Evolutionary conservation across 2,329 filamentous ascomycete genomes (phyloP), one percentile per base, ranked within the genome.

Genomic region (Alternaria ventricosa): DNA sequence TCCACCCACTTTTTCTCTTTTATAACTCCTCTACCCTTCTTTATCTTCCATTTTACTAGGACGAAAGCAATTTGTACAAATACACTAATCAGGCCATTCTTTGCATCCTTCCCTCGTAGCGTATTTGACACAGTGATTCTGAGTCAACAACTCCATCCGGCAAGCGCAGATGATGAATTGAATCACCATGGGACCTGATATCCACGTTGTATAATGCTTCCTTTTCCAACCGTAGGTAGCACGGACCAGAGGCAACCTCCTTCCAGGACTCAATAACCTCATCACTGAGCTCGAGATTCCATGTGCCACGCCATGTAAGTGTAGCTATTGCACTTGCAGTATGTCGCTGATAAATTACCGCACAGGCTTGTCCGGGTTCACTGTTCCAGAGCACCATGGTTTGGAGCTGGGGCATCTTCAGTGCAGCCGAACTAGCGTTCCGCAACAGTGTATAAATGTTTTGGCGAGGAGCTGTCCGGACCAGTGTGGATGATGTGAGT

Each of bases 331-430:
- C 50, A 60, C 57, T 67, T 60, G 57, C 57, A 67, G 36, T 66
- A 62, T 62, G 60, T 67, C 50, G 62, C 67, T 69, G 67, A 66
- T 66, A 67, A 59, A 69, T 67, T 54, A 69, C 63, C 60, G 62
- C 67, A 60, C 67, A 69, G 57, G 67, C 67, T 57, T 67, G 62
- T 64, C 63, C 46, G 57, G 59, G 62, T 62, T 64, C 67, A 64
- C 65, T 67, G 65, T 69, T 69, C 67, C 67, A 69, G 62, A 69
- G 67, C 65, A 66, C 67, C 67, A 69, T 67, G 57, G 57, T 67
- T 61, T 66, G 62, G 65, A 69, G 67, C 62, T 65, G 65, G 65
- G 65, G 67, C 63, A 69, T 69, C 59, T 62, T 65, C 64, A 67
- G 60, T 57, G 67, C 67, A 67, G 54, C 60, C 60, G 43, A 65